Evolutionary conservation across 2,329 filamentous ascomycete species (phyloP).

Genomic region (Talaromyces sp.): DNA sequence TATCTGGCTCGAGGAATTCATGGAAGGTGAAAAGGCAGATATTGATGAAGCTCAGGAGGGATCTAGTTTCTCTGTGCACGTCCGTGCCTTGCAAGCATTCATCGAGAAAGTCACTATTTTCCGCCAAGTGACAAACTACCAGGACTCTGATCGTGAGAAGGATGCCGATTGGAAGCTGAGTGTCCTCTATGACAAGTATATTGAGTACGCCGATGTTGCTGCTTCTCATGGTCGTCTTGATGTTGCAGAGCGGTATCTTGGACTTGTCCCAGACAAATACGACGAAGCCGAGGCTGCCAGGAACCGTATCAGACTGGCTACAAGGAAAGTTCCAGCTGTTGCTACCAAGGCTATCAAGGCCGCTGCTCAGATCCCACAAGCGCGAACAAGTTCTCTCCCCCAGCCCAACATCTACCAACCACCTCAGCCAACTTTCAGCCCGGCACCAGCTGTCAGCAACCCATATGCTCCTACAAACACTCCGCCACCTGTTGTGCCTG

Average conservation of each 20-base stretch:
- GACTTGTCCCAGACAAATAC: conserved; percentile 79
- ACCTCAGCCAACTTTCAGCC: conserved; percentile 34
- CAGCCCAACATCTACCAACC: conserved; percentile 39
- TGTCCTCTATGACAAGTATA: conserved; percentile 88
- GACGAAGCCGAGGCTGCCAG: conserved; percentile 83
- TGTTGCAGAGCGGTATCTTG: conserved; percentile 86
- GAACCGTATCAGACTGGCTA: conserved; percentile 80
- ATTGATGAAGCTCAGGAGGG: conserved; percentile 68
- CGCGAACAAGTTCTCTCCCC: conserved; percentile 32
- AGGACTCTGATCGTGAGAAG: conserved; percentile 71
- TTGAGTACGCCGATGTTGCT: conserved; percentile 93
- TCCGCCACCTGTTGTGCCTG: conserved; percentile 41
- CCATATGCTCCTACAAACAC: conserved; percentile 38
- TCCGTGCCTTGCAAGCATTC: conserved; percentile 81
- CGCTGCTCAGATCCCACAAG: conserved; percentile 39
- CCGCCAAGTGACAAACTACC: conserved; percentile 87
- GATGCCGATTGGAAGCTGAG: conserved; percentile 84
- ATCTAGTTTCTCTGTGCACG: conserved; percentile 88
- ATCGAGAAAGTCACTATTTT: conserved; percentile 99
- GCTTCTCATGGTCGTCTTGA: conserved; percentile 84
- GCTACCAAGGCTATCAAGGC: conserved; percentile 43
- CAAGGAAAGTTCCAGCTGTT: conserved; percentile 58
- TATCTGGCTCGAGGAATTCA: conserved; percentile 89
- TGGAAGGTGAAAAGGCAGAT: conserved; percentile 75
- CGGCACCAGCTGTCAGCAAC: conserved; percentile 37